Evolutionary conservation across 23 red algal genomes (phyloP).

Genomic region (Gracilaria caudata): DNA sequence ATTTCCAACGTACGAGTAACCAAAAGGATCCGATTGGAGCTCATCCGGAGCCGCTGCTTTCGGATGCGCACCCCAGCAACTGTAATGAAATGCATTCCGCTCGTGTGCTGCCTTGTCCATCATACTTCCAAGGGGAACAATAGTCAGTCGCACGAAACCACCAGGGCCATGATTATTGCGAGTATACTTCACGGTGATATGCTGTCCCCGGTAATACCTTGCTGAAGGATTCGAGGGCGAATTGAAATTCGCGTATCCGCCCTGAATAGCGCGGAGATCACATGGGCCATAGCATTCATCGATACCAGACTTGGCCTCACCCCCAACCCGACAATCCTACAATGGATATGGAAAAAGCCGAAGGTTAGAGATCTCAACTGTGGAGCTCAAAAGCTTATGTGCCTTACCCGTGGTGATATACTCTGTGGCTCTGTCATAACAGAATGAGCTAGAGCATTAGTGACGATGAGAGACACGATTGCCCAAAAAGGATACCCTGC

Average conservation of each 20-base stretch:
- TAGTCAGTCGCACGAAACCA: constrained; percentile 60
- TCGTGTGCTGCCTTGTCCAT: constrained; percentile 52
- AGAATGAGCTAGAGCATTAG: constrained; percentile 31
- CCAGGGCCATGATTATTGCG: constrained; percentile 74
- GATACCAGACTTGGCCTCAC: constrained; percentile 37
- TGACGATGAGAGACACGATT: background rate
- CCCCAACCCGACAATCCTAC: constrained; percentile 45
- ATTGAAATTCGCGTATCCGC: constrained; percentile 49
- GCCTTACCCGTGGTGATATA: constrained; percentile 55
- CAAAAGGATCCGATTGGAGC: constrained; percentile 27
- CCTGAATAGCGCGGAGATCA: constrained; percentile 38
- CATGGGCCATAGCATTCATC: constrained; percentile 46
- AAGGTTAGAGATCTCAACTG: background rate
- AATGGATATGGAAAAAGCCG: background rate
- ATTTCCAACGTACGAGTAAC: constrained; percentile 37
- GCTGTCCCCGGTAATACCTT: constrained; percentile 32
- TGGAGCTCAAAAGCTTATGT: background rate
- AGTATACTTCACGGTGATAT: constrained; percentile 45
- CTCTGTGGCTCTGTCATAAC: constrained; percentile 60
- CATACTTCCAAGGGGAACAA: constrained; percentile 62
- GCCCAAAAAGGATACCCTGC: background rate
- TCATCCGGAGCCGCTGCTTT: constrained; percentile 17
- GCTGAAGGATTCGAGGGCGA: constrained; percentile 38
- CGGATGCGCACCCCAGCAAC: constrained; percentile 60
- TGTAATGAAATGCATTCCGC: constrained; percentile 52